Percentiles rank a stretch among this genome's conserved stretches.
Conservation (phyloP, 495 filamentous ascomycete genomes). For the Hypoxylon subgilvum region DNA sequence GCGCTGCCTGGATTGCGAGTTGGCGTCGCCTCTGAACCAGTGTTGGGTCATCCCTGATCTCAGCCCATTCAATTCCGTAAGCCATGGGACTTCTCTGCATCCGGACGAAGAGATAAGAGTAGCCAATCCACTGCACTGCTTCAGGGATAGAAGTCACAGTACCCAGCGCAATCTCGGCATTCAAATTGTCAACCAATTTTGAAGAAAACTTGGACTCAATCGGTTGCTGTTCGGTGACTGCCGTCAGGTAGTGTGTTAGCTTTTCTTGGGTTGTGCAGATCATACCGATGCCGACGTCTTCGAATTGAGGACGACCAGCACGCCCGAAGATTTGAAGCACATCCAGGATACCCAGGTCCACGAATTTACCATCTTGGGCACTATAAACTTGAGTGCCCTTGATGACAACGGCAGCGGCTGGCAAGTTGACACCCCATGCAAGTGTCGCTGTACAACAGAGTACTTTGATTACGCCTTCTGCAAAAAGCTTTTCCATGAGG, state of each 20-base stretch:
- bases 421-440: slow-evolving; percentile 98
- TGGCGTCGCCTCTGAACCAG: slow-evolving; percentile 81
- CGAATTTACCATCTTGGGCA: slow-evolving; percentile 92
- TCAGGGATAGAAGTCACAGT: slow-evolving; percentile 95
- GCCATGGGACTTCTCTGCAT: slow-evolving; percentile 90
- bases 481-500: slow-evolving; percentile 88
- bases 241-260: slow-evolving; percentile 86
- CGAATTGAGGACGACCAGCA: slow-evolving; percentile 95
- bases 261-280: slow-evolving; percentile 95
- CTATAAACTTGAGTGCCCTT: slow-evolving; percentile 98
- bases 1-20: slow-evolving; percentile 84
- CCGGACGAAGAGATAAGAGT: slow-evolving; percentile 95
- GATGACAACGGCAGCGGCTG: slow-evolving; percentile 95
- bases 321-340: slow-evolving; percentile 98
- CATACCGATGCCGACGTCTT: slow-evolving; percentile 94
- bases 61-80: slow-evolving; percentile 97
- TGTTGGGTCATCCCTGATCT: slow-evolving; percentile 82
- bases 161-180: slow-evolving; percentile 91
- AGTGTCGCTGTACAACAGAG: slow-evolving; percentile 98
- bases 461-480: slow-evolving; percentile 86
- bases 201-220: slow-evolving; percentile 93
- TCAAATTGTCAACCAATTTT: slow-evolving; percentile 93
- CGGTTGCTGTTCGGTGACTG: slow-evolving; percentile 92
- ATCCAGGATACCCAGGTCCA: slow-evolving; percentile 95
- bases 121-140: slow-evolving; percentile 94